Conservation (phyloP, 1,284 basidiomycete genomes). For the Porogramme epimiltina region DNA sequence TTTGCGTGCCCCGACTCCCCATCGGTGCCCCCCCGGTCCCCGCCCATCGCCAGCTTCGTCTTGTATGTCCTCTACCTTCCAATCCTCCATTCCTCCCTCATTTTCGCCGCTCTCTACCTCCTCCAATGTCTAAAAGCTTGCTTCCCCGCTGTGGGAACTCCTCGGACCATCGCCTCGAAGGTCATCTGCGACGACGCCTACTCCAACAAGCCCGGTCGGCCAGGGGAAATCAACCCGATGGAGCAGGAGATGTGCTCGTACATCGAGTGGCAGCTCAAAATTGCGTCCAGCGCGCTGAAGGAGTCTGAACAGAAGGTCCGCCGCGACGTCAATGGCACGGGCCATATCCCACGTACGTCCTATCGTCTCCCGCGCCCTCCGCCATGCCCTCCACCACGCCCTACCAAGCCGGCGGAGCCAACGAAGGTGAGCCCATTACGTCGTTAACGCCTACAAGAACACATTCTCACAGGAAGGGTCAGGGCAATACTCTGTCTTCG, state of each 20-base stretch:
- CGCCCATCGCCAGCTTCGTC: constrained; percentile 77
- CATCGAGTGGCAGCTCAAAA: constrained; percentile 88
- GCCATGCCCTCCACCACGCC: constrained; percentile 50
- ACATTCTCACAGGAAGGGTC: constrained; percentile 4
- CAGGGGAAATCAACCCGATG: constrained; percentile 97
- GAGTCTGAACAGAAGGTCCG: constrained; percentile 67
- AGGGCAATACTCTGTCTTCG: constrained; percentile 91
- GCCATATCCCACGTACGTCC: constrained; percentile 60
- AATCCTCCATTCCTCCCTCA: constrained; percentile 80
- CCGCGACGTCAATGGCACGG: constrained; percentile 59
- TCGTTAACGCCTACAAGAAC: too few relatives aligned
- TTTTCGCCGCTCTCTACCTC: constrained; percentile 84
- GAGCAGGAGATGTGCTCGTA: constrained; percentile 93
- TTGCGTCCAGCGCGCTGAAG: constrained; percentile 64
- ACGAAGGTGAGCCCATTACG: constrained; percentile 86
- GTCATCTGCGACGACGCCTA: constrained; percentile 96
- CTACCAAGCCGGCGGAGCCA: constrained; percentile 71
- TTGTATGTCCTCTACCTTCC: constrained; percentile 91
- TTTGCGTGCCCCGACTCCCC: constrained; percentile 72
- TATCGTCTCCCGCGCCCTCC: constrained; percentile 55
- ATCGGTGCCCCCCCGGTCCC: constrained; percentile 49
- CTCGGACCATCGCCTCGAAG: constrained; percentile 91
- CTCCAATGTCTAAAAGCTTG: constrained; percentile 87
- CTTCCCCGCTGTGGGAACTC: constrained; percentile 90
- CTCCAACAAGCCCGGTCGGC: constrained; percentile 91